Conservation (phyloP, 2,329 filamentous ascomycete species). For the Aureobasidium lini region DNA sequence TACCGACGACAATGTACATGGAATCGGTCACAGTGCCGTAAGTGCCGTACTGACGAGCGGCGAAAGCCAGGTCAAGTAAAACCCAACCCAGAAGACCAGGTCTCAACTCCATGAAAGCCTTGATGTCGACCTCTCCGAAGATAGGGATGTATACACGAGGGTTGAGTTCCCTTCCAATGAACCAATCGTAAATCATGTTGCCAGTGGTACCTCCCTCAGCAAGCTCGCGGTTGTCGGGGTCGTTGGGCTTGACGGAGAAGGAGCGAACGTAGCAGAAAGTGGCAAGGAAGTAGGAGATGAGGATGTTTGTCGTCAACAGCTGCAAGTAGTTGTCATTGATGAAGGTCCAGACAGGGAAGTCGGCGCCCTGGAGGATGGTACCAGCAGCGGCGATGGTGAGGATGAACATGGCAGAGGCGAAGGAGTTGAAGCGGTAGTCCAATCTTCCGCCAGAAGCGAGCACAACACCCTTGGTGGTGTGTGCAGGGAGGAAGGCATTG, state of each 20-base stretch:
- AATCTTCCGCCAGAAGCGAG: conserved; percentile 64
- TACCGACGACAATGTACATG: conserved; percentile 64
- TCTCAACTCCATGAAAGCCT: conserved; percentile 82
- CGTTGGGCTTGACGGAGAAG: conserved; percentile 71
- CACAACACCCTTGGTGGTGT: conserved; percentile 61
- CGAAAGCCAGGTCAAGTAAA: conserved; percentile 73
- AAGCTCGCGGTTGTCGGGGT: conserved; percentile 65
- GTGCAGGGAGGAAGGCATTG: conserved; percentile 68
- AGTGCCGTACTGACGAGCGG: conserved; percentile 79
- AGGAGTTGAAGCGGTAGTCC: conserved; percentile 70
- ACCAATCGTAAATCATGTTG: conserved; percentile 90
- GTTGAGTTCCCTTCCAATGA: conserved; percentile 92
- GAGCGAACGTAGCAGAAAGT: conserved; percentile 74
- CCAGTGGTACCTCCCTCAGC: conserved; percentile 75
- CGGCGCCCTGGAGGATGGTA: conserved; percentile 66
- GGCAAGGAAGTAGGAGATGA: conserved; percentile 66
- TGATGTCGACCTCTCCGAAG: conserved; percentile 82
- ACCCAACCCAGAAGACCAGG: conserved; percentile 87
- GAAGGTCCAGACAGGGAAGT: conserved; percentile 86
- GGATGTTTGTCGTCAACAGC: conserved; percentile 72
- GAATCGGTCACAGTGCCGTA: conserved; percentile 80
- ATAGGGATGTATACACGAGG: conserved; percentile 72
- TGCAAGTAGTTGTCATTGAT: conserved; percentile 87
- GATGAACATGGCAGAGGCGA: conserved; percentile 66
- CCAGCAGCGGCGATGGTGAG: conserved; percentile 65